phyloP scores from a whole-genome alignment of 164 flowering plant genomes.

The Aristolochia fimbriata region DNA sequence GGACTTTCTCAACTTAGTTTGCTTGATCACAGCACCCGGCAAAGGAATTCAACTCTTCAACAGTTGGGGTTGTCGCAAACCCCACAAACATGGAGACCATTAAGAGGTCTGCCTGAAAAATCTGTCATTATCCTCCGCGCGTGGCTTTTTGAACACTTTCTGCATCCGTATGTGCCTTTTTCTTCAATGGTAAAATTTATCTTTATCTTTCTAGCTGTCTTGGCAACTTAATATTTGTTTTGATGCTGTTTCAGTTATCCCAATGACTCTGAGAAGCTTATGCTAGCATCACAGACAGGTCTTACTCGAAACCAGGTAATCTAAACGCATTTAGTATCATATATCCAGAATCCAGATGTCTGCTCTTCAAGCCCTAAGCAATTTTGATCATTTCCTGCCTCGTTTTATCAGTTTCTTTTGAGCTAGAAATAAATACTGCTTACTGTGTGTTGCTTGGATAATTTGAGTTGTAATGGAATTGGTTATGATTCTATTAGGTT shows the following conservation, averaged over 20 bases:
- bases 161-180: constrained; percentile 63
- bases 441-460: no score
- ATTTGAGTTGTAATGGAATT: no score
- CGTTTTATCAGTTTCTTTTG: no score
- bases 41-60: constrained; percentile 37
- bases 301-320: constrained; percentile 74
- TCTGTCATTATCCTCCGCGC: constrained; percentile 71
- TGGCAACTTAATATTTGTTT: background rate
- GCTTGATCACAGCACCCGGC: constrained; percentile 41
- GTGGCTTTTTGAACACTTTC: constrained; percentile 93
- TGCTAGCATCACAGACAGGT: constrained; percentile 83
- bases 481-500: constrained; percentile 36
- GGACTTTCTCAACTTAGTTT: constrained; percentile 50
- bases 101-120: constrained; percentile 83
- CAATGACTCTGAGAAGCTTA: constrained; percentile 71
- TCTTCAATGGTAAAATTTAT: background rate
- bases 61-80: constrained; percentile 50
- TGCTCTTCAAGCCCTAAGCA: no score
- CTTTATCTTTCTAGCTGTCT: background rate
- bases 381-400: no score
- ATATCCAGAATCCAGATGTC: no score
- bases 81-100: constrained; percentile 69
- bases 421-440: no score
- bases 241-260: constrained; percentile 48
- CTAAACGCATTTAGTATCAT: no score